Percentiles rank a stretch among this genome's conserved stretches.
phyloP scores from a whole-genome alignment of 257 asterid species.

The Sherardia arvensis region DNA sequence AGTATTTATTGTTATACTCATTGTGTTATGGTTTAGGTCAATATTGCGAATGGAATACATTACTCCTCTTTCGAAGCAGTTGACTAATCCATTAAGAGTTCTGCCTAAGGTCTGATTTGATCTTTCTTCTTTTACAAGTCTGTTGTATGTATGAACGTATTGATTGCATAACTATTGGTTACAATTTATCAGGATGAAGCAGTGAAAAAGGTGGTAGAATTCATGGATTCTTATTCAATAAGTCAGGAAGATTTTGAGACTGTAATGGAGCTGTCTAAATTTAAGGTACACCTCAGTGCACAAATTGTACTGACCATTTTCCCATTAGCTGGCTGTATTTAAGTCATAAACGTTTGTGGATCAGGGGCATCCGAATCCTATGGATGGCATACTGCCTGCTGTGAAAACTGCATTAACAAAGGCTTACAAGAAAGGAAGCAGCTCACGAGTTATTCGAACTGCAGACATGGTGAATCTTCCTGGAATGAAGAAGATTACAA shows the following conservation, averaged over 20 bases:
- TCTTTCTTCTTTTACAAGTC: conserved; percentile 7
- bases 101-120: conserved; percentile 54
- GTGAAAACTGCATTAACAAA: conserved; percentile 86
- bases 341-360: conserved; percentile 4
- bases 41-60: conserved; percentile 75
- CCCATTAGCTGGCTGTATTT: not conserved
- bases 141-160: conserved; percentile 4
- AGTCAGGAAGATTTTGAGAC: conserved; percentile 89
- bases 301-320: conserved; percentile 1
- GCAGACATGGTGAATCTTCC: conserved; percentile 87
- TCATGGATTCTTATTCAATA: conserved; percentile 84
- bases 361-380: conserved; percentile 75
- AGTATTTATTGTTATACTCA: not conserved
- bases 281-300: conserved; percentile 43
- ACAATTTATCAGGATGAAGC: conserved; percentile 71
- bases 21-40: conserved; percentile 36
- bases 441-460: conserved; percentile 65
- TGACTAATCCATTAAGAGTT: conserved; percentile 62
- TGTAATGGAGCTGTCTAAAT: conserved; percentile 71
- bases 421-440: conserved; percentile 90
- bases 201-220: conserved; percentile 67
- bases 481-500: conserved; percentile 75
- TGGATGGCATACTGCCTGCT: conserved; percentile 80
- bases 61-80: conserved; percentile 54
- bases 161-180: conserved; percentile 12